Evolutionary conservation across 352 stramenopile genomes (phyloP).

Genomic region (Phytophthora capsici): DNA sequence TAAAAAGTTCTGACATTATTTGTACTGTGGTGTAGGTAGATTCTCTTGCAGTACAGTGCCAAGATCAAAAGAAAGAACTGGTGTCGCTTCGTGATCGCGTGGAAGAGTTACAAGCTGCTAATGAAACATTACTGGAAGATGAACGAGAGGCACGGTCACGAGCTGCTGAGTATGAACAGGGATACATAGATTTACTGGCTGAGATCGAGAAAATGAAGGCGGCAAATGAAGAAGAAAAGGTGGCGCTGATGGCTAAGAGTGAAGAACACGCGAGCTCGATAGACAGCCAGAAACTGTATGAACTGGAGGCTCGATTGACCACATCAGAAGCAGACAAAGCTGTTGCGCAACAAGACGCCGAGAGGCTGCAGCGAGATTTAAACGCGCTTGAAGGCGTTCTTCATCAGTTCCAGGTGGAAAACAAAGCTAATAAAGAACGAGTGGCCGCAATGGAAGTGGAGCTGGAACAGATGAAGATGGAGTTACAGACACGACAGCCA

Average conservation of each 20-base stretch:
- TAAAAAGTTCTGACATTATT: not conserved
- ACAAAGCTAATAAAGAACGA: slow-evolving; percentile 58
- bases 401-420: slow-evolving; percentile 68
- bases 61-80: slow-evolving; percentile 46
- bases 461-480: slow-evolving; percentile 37
- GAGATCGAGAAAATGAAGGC: slow-evolving; percentile 60
- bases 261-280: slow-evolving; percentile 58
- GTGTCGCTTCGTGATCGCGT: slow-evolving; percentile 32
- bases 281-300: slow-evolving; percentile 65
- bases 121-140: slow-evolving; percentile 48
- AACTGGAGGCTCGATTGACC: slow-evolving; percentile 61
- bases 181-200: slow-evolving; percentile 60
- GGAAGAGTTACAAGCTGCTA: slow-evolving; percentile 42
- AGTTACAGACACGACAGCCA: slow-evolving; percentile 24
- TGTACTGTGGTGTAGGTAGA: slow-evolving; percentile 40
- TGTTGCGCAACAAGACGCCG: slow-evolving; percentile 64
- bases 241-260: slow-evolving; percentile 46
- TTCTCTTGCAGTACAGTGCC: slow-evolving; percentile 45
- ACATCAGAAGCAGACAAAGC: slow-evolving; percentile 68
- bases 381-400: slow-evolving; percentile 68
- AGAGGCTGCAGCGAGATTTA: slow-evolving; percentile 57
- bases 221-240: slow-evolving; percentile 59
- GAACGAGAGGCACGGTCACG: slow-evolving; percentile 46
- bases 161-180: slow-evolving; percentile 73
- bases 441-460: slow-evolving; percentile 54